Evolutionary conservation across 495 filamentous ascomycete species (phyloP).

Genomic region (Copromyces sp.): DNA sequence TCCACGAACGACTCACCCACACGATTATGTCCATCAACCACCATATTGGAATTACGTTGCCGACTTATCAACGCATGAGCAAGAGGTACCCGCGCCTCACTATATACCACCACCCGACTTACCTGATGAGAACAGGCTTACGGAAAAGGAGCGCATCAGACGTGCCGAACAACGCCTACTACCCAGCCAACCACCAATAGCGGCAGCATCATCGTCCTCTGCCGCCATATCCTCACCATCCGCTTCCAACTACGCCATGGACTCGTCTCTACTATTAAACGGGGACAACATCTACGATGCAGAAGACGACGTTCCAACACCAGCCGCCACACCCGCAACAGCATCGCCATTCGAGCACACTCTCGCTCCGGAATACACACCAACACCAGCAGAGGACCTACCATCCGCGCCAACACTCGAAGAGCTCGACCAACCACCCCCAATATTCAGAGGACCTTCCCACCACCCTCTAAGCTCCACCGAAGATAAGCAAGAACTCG

Average conservation of each 20-base stretch:
- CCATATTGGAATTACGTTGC: slow-evolving; percentile 14
- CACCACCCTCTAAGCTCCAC: slow-evolving; percentile 8
- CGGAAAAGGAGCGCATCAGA: slow-evolving; percentile 60
- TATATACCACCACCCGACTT: slow-evolving; percentile 47
- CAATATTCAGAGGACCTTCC: neutral
- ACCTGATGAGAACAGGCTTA: slow-evolving; percentile 41
- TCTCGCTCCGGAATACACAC: neutral
- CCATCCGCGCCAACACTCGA: slow-evolving; percentile 39
- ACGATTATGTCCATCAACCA: slow-evolving; percentile 7
- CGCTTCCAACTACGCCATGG: slow-evolving; percentile 34
- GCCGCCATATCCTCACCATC: neutral
- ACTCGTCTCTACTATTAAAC: slow-evolving; percentile 20
- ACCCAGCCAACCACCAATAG: slow-evolving; percentile 55
- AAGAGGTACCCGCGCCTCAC: slow-evolving; percentile 18
- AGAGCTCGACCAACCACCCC: slow-evolving; percentile 21
- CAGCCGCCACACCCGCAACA: neutral
- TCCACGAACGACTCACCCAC: slow-evolving; percentile 4
- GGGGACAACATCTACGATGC: slow-evolving; percentile 31
- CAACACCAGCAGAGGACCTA: slow-evolving; percentile 7
- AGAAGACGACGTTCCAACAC: slow-evolving; percentile 10
- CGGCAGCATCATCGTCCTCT: slow-evolving; percentile 18
- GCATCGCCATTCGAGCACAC: neutral
- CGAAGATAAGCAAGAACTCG: slow-evolving; percentile 84
- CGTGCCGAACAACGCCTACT: slow-evolving; percentile 58
- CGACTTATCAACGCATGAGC: neutral